Evolutionary conservation across 2,329 filamentous ascomycete genomes (phyloP).

Genomic region (Venturiaceae sp.): DNA sequence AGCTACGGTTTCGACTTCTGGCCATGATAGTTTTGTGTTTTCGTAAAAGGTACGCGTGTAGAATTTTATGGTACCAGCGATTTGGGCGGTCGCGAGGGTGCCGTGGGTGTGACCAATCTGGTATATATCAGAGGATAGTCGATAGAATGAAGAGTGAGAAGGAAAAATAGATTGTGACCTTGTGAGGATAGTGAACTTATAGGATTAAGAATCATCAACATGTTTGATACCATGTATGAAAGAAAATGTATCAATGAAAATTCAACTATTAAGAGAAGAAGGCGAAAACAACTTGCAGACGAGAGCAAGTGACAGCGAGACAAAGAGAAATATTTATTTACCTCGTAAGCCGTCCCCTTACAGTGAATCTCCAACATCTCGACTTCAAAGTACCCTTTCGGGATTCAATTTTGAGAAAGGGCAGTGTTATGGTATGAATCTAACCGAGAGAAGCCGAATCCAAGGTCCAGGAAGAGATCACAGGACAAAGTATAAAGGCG

Average conservation of each 20-base stretch:
- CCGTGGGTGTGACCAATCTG: constrained; percentile 43
- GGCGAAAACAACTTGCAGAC: not conserved
- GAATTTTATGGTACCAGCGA: constrained; percentile 34
- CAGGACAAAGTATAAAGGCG: too few relatives aligned
- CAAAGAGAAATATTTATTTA: not conserved
- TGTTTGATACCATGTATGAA: not conserved
- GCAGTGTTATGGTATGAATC: too few relatives aligned
- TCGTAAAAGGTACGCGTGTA: constrained; percentile 37
- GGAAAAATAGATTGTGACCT: too few relatives aligned
- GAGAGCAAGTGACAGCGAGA: not conserved
- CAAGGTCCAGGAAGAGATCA: too few relatives aligned
- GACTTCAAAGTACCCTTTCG: too few relatives aligned
- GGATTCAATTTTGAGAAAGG: too few relatives aligned
- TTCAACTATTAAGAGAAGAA: not conserved
- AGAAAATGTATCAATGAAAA: not conserved
- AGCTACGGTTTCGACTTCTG: constrained; percentile 34
- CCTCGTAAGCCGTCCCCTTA: not conserved
- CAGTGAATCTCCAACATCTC: constrained; percentile 4
- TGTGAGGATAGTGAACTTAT: not conserved
- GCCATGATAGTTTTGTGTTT: constrained; percentile 38
- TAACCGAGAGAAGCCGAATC: too few relatives aligned
- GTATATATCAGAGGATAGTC: not conserved
- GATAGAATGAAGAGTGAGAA: not conserved
- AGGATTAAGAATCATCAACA: too few relatives aligned
- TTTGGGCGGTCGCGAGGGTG: constrained; percentile 25